These are phyloP conservation scores for Penicillium simplicissimum DNA, from an alignment of 495 filamentous ascomycete species.

Conservation along the genomic window DNA sequence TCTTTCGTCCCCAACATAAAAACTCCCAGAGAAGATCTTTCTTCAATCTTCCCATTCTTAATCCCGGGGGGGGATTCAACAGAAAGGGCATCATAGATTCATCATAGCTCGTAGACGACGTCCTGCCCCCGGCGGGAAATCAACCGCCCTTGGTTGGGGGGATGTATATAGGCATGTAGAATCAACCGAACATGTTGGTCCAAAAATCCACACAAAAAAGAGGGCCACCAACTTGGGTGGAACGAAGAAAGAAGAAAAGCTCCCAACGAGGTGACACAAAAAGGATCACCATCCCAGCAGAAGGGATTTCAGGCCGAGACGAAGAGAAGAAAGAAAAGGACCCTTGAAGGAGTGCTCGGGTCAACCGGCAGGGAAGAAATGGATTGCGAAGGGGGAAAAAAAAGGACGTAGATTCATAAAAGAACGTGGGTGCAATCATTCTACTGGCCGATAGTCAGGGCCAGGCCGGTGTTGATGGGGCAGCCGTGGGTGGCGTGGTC, in stretches of 20 bases:
- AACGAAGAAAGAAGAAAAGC: slow-evolving; percentile 15
- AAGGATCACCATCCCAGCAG: slow-evolving; percentile 21
- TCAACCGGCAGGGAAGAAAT: slow-evolving; percentile 28
- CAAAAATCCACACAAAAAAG: slow-evolving; percentile 19
- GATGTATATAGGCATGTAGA: slow-evolving; percentile 29
- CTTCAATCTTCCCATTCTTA: slow-evolving; percentile 7
- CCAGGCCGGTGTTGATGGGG: slow-evolving; percentile 44
- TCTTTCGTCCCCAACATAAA: slow-evolving; percentile 15
- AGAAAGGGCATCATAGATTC: slow-evolving; percentile 22
- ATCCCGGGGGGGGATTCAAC: slow-evolving; percentile 28
- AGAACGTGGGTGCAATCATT: slow-evolving; percentile 8
- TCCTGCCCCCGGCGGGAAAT: slow-evolving; percentile 24
- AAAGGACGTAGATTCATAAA: neutral
- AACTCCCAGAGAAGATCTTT: slow-evolving; percentile 14
- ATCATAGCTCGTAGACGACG: slow-evolving; percentile 35
- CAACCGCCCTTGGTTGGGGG: slow-evolving; percentile 15
- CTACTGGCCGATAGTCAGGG: slow-evolving; percentile 40
- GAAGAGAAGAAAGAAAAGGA: slow-evolving; percentile 19
- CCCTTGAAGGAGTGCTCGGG: slow-evolving; percentile 25
- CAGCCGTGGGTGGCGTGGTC: slow-evolving; percentile 50
- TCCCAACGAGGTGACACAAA: neutral
- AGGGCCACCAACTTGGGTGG: slow-evolving; percentile 20
- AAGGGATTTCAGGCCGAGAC: neutral
- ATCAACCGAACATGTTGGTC: slow-evolving; percentile 34
- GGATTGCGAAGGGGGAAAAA: slow-evolving; percentile 1